Evolutionary conservation across 2,329 filamentous ascomycete species (phyloP).

Genomic region (Claviceps cyperi): DNA sequence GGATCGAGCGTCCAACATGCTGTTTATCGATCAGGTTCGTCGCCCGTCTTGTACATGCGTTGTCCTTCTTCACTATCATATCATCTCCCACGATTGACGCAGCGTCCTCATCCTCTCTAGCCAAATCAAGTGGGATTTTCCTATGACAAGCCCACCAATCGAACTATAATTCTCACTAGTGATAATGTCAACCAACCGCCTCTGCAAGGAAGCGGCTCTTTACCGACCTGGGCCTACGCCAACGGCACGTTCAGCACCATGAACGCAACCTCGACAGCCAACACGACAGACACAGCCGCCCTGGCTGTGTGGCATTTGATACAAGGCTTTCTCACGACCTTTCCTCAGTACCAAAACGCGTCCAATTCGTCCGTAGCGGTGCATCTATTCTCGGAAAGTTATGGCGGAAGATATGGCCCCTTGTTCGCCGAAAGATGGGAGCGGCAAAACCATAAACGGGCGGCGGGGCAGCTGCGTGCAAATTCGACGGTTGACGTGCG

Average conservation of each 20-base stretch:
- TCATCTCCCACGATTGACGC: not conserved
- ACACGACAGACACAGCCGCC: conserved; percentile 42
- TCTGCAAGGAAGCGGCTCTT: conserved; percentile 7
- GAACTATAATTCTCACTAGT: conserved; percentile 36
- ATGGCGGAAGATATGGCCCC: conserved; percentile 57
- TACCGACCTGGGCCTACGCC: conserved; percentile 24
- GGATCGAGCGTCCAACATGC: conserved; percentile 41
- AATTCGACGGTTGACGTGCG: conserved; percentile 43
- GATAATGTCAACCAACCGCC: conserved; percentile 19
- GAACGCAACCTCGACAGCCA: conserved; percentile 31
- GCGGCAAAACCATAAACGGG: conserved; percentile 43
- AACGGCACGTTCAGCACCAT: conserved; percentile 54
- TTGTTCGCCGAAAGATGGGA: conserved; percentile 45
- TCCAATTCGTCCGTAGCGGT: conserved; percentile 36
- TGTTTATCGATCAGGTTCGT: conserved; percentile 42
- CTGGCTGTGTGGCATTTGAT: conserved; percentile 50
- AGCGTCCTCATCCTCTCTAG: conserved; percentile 21
- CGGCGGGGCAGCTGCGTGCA: conserved; percentile 31
- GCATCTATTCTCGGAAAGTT: conserved; percentile 54
- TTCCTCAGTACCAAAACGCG: conserved; percentile 42
- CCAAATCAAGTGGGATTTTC: conserved; percentile 58
- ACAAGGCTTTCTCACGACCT: conserved; percentile 43
- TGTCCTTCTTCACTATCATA: not conserved
- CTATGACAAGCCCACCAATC: conserved; percentile 48
- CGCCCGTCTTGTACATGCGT: not conserved